Evolutionary conservation across 495 filamentous ascomycete genomes (phyloP), one percentile per base, ranked within the genome.

Genomic region (Penicillium cosmopolitanum): DNA sequence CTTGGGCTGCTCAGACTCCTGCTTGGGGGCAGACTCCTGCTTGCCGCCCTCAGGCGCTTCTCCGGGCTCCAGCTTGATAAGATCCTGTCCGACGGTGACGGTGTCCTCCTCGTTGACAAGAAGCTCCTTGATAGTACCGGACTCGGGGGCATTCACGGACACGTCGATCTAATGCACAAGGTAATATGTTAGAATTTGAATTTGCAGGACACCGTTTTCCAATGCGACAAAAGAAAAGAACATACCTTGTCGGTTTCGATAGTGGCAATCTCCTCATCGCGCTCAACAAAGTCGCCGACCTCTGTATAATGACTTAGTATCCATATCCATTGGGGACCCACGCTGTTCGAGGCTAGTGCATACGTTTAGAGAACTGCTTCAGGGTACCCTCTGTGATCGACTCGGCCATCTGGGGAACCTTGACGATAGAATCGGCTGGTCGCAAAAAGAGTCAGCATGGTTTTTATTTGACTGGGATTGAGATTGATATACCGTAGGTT

Each of bases 221-320:
- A 44, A 8, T 44, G 16, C 42, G 42, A 44, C n/a, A n/a, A 44
- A 9, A 5, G 10, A n/a, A 48, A 48, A 28, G 21, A 13, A 1
- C 18, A 2, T 81, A 93, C 93, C 90, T 99, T 99, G 82, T 99
- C 96, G n/a, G 95, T 99, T 77, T 99, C 95, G 70, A 99, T 99
- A 35, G 96, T 96, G 31, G 95, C 96, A 70, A 99, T 95, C 73
- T 98, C 96, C 75, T 99, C 96, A 68, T 98, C 96, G 68, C 88
- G 87, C 78, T 95, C 91, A 15, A 99, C 93, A 66, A 84, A 95
- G 78, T 99, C 96, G 56, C 95, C 95, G 71, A 97, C 81, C 78
- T 96, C 86, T 87, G 21, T 48, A 13, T 19, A 46, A 18, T 48
- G 31, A 13, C 11, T 48, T 48, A 48, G 46, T 48, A 48, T n/a